phyloP scores from a whole-genome alignment of 2,329 filamentous ascomycete genomes.

The Cordyceps tenuipes region DNA sequence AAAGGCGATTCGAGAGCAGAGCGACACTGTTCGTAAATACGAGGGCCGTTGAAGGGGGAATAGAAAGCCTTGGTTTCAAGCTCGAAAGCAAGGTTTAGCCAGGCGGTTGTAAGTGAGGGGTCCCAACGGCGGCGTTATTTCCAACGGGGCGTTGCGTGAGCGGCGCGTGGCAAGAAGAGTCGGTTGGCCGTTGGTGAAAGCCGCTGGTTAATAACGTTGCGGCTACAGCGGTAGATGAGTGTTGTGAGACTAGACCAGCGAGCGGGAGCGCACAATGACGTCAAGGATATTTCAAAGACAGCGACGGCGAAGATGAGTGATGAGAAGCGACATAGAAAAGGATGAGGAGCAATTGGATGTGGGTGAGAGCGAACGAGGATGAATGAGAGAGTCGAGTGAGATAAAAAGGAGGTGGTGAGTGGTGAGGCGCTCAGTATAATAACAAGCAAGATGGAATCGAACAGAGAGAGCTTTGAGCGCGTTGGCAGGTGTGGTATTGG shows the following conservation, averaged over 20 bases:
- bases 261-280: constrained; percentile 1
- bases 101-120: not conserved
- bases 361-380: not conserved
- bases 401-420: not conserved
- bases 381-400: constrained; percentile 1
- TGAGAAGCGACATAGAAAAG: not conserved
- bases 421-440: constrained; percentile 1
- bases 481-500: not conserved
- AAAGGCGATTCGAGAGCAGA: not conserved
- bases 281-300: not conserved
- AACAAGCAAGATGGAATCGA: not conserved
- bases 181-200: not conserved
- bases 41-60: not conserved
- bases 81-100: not conserved
- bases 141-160: not conserved
- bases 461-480: not conserved
- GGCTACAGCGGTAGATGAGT: not conserved
- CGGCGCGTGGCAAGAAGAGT: not conserved
- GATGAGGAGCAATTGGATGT: not conserved
- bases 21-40: too few relatives aligned
- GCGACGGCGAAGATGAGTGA: not conserved
- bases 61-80: too few relatives aligned
- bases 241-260: not conserved
- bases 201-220: not conserved
- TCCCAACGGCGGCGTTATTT: not conserved